Evolutionary conservation across 1,139 yeast species (phyloP), one percentile per base, ranked within the genome.

Genomic region (Geotrichum fermentans): DNA sequence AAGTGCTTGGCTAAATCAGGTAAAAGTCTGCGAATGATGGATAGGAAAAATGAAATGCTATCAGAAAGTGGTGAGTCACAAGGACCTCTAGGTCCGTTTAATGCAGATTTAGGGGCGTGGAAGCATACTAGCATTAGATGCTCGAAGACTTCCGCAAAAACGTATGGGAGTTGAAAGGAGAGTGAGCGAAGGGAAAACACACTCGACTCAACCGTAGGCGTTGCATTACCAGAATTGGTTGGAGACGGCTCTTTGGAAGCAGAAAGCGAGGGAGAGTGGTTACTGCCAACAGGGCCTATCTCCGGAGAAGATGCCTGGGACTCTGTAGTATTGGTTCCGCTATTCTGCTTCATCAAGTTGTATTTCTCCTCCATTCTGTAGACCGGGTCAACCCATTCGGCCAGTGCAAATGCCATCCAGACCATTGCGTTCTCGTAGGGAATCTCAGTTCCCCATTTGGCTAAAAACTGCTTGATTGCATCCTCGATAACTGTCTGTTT

Each of bases 371-470:
- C 50, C 22, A 41, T n/a, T 7, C 50, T 45, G 33, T 34, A 36
- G 16, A 73, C 59, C 1, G 88, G 86, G 6, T 95, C 94, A 33
- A 83, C 76, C 95, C 96, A 88, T 64, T 88, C 96, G 1, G 96
- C 94, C 47, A 90, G 70, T 8, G 89, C 89, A 40, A 87, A 69
- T 0, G 96, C 97, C 20, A 86, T 78, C 95, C 96, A 89, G 1
- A 92, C 75, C 61, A 88, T 73, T 0, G 94, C 89, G 45, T 83
- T 76, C 64, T 87, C 95, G 63, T 89, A 90, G 54, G 82, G 82
- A 51, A 86, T 77, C 53, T 82, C 74, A 38, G 75, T 73, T 8
- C 95, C 89, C 95, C 96, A 89, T 68, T 86, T 86, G 20, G 68
- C 67, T 43, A 84, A 68, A 61, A 89, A 90, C 52, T 75, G 75